Evolutionary conservation across 257 asterid species (phyloP), one percentile per base, ranked within the genome.

Genomic region (Ocimum tenuiflorum): DNA sequence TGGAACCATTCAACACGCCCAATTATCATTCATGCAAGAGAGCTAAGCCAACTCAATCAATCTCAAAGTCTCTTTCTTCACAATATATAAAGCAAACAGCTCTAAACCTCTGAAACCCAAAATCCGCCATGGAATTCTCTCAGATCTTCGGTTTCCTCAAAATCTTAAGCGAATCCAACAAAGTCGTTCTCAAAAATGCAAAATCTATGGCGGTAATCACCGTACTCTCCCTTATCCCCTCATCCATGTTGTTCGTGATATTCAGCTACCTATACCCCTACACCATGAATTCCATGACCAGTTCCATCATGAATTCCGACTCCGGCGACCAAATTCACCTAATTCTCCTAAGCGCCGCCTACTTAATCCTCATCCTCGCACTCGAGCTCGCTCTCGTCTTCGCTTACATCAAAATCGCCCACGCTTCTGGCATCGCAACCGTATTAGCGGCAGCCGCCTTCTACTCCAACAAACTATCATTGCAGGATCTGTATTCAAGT

Each of bases 401-500:
- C 45, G 52, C 47, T 12, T 52, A 1, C 19, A 8, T 60, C 8
- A 6, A 47, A 20, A 38, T 76, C 49, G 64, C 76, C 35, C 55
- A 57, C 60, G 38, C 72, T n/a, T 79, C 75, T 0, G 41, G 62
- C 0, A 63, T 67, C 6, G 64, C 82, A 6, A 61, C 75, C 10
- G 53, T 83, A 31, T 15, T 75, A 11, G 15, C 73, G 31, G 65
- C 83, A 2, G 41, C 82, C 29, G 4, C 14, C 2, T 75, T 88
- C 1, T 70, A 71, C 59, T 7, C 8, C 2, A 71, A 55, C 47
- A 31, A 24, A 2, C 7, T 72, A 14, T 67, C 75, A 3, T 7
- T 23, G 0, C 46, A 61, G 17, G 74, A 74, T 45, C 49, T 79
- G 1, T n/a, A 62, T 1, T 14, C 72, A 7, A 36, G 31, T 20